Evolutionary conservation across 768 basidiomycete genomes (phyloP).

Genomic region (Cystobasidiopsis lactophilus): DNA sequence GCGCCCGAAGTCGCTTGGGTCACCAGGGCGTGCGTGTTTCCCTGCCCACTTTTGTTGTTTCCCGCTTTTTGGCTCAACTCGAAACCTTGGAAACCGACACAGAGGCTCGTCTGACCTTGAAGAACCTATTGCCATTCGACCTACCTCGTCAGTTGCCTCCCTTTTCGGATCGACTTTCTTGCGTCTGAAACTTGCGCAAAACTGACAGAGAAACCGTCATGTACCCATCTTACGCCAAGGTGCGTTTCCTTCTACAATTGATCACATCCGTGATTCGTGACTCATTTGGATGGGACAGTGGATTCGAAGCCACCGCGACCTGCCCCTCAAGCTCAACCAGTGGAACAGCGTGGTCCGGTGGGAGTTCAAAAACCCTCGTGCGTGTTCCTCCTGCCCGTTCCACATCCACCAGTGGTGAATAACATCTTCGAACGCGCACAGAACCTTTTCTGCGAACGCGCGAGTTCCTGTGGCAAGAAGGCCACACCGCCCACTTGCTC

Average conservation of each 20-base stretch:
- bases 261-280: not conserved
- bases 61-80: not conserved
- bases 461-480: slow-evolving; percentile 99
- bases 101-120: slow-evolving; percentile 84
- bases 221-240: slow-evolving; percentile 96
- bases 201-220: slow-evolving; percentile 29
- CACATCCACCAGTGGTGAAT: too few relatives aligned
- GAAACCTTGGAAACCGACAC: slow-evolving; percentile 1
- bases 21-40: slow-evolving; percentile 55
- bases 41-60: not conserved
- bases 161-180: not conserved
- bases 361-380: slow-evolving; percentile 98
- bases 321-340: slow-evolving; percentile 89
- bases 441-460: slow-evolving; percentile 97
- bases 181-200: not conserved
- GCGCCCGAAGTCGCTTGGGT: slow-evolving; percentile 99
- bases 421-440: slow-evolving; percentile 20
- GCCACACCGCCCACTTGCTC: slow-evolving; percentile 82
- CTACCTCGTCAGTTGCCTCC: slow-evolving; percentile 52
- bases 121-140: slow-evolving; percentile 92
- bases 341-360: slow-evolving; percentile 99
- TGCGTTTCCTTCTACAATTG: not conserved
- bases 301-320: slow-evolving; percentile 91
- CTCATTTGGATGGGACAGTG: slow-evolving; percentile 29
- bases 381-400: slow-evolving; percentile 18